Base-by-base conservation (phyloP, 768 basidiomycete genomes). In the Trametes meyenii region DNA sequence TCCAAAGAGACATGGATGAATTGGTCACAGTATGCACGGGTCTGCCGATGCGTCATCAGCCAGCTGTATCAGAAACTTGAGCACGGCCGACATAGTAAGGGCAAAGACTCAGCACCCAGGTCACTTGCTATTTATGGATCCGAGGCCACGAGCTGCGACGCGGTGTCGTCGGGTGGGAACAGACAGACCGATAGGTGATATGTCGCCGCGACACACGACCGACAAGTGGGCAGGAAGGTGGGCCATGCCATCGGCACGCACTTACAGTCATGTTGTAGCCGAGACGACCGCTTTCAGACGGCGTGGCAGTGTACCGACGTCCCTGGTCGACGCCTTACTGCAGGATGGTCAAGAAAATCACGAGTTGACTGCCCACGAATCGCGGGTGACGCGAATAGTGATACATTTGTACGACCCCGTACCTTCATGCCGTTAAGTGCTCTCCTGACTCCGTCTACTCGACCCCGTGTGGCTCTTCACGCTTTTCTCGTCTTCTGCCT, bases 181-280 rank as follows among this genome's bases (percentile, higher is more conserved):
- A 5, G 17, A 5, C 39, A 24, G 39, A 7, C 13, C 11, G 49
- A 50, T 50, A 58, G 56, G 56, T 50, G 49, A 50, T 58, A 58
- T 58, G 49, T 58, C 56, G 56, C 56, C 26, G 33, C 56, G 56
- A 58, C 56, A 58, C 45, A 43, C 49, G 29, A 17, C 56, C 56
- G 56, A 58, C 56, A 19, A 50, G 50, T 58, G 43, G 11, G 56
- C 56, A 58, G 49, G 56, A 58, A 50, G 56, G 14, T 12, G 12
- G 16, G 10, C 2, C 8, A 19, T 11, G 7, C 49, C 39, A 42
- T 48, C 33, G 17, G 14, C 24, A 33, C 23, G 23, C 17, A 46
- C 36, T 10, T 2, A 19, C 26, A 24, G 46, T 24, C 40, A 12
- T 42, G 40, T 12, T 12, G 40, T 42, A n/a, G 40, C n/a, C n/a